Base-by-base conservation (phyloP, 495 filamentous ascomycete species). In the Talaromyces proteolyticus region DNA sequence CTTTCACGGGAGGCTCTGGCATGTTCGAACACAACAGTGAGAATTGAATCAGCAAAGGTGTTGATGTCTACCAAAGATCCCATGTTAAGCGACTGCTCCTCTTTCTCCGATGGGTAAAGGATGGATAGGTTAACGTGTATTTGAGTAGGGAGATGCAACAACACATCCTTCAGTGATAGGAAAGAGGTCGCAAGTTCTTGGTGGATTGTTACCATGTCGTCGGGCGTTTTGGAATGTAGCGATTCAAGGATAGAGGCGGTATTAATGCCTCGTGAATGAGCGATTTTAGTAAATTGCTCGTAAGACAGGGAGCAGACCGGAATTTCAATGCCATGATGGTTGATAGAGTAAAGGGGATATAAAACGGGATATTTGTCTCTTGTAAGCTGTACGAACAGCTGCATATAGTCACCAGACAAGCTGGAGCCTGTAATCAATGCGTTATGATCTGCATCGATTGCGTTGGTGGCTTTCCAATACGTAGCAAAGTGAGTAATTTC, bases 401-500 rank as follows among this genome's bases (percentile, higher is more conserved):
- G 82, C 17, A 95, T 82, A 68, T 96, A 95, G 53, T 96, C 88
- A 34, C 93, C 93, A 21, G 89, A 89, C 51, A 98, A 65, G 67
- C 92, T 96, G 22, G 94, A 97, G 6, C 93, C 93, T 2, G 93
- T 97, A 22, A 98, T 89, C 24, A 96, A 80, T 38, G 87, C 86
- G 61, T 75, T 91, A 39, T 88, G 86, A 47, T 88, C 85, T 14
- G 82, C 80, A 59, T 95, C 89, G 39, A 91, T 71, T 51, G 94
- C 89, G 58, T 88, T 95, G 4, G 94, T 98, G 1, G 91, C 92
- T 68, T 96, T 97, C 93, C 93, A 98, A 67, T 98, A 98, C 3
- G 93, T 97, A 48, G 95, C 93, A 61, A 97, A 97, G 56, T 96
- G 88, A 1, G 92, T 94, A 47, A 98, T 96, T 63, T 97, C 94